Conservation (phyloP, 108 stramenopile species). For the Discostella pseudostelligera region DNA sequence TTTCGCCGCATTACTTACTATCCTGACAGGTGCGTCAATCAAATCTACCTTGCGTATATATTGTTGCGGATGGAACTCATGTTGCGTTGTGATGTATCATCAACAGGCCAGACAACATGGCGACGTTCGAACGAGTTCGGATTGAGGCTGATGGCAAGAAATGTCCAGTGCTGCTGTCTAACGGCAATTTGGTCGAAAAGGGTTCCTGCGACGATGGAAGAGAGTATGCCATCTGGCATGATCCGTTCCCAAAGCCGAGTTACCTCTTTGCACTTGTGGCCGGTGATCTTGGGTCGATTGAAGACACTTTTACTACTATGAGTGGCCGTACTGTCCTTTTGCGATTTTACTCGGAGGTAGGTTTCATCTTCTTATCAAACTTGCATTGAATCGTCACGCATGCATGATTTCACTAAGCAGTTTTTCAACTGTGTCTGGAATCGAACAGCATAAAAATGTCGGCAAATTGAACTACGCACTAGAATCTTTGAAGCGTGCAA, state of each 20-base stretch:
- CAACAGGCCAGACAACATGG: slow-evolving; percentile 74
- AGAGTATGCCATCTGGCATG: slow-evolving; percentile 64
- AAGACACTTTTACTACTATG: slow-evolving; percentile 51
- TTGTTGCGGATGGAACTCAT: too few species aligned
- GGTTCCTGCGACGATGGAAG: slow-evolving; percentile 24
- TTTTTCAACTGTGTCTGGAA: neutral
- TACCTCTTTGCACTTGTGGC: slow-evolving; percentile 81
- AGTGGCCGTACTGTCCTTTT: slow-evolving; percentile 60
- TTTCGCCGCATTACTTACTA: slow-evolving; percentile 76
- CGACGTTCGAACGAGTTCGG: slow-evolving; percentile 41
- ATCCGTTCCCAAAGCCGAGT: slow-evolving; percentile 73
- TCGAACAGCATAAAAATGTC: slow-evolving; percentile 51
- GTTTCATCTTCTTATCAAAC: too few species aligned
- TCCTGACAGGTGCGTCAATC: slow-evolving; percentile 44
- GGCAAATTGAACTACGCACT: slow-evolving; percentile 67
- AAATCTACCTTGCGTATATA: too few species aligned
- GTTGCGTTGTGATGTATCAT: neutral
- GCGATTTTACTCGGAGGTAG: slow-evolving; percentile 55
- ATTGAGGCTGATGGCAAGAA: slow-evolving; percentile 47
- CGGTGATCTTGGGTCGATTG: slow-evolving; percentile 58
- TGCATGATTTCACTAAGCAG: neutral
- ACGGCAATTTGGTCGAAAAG: slow-evolving; percentile 60
- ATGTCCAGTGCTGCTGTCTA: slow-evolving; percentile 64
- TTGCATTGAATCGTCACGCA: too few species aligned
- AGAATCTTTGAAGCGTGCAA: slow-evolving; percentile 58